Evolutionary conservation across 2,329 filamentous ascomycete genomes (phyloP), one percentile per base, ranked within the genome.

Genomic region (Cyphellophora attinorum): DNA sequence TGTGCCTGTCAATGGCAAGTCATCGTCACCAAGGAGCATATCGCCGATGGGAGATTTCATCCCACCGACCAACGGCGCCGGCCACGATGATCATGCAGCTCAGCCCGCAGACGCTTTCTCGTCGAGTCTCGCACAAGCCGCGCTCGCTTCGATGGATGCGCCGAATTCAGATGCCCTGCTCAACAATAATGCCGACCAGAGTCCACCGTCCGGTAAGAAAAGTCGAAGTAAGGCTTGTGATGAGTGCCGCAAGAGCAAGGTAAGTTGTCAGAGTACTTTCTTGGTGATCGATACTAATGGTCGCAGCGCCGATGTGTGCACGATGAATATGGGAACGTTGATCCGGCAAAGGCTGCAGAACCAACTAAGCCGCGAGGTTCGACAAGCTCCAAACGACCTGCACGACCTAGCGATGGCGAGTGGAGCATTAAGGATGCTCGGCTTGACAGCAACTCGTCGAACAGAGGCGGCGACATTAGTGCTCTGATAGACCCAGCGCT

Each of bases 211-310:
- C 2, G 25, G 27, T 8, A 68, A 74, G 56, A 72, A 74, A 51
- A 67, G 72, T 39, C 57, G 75, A 47, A 76, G 67, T 48, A 79
- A 78, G 54, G 76, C 76, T 28, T 80, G 76, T 51, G 67, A 74
- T 39, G 74, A 79, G 47, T 80, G 76, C 55, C 69, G 76, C 29
- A 79, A 76, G 53, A 78, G 74, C 64, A 79, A 79, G 65, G 75
- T 77, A 52, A 55, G 68, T 56, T 27, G 19, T 33, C 5, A 15
- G 27, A 11, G 11, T 15, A 14, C n/a, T 15, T 2, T 16, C 12
- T 37, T 29, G 34, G 21, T 14, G 33, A 27, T 27, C 14, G 25
- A 44, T 46, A 53, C 47, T 51, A 40, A 50, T 28, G 14, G 16
- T 13, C 37, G 33, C 23, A 79, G 74, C 73, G 76, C 39, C 73